Evolutionary conservation across 495 filamentous ascomycete genomes (phyloP).

Genomic region (Cryomyces minteri): DNA sequence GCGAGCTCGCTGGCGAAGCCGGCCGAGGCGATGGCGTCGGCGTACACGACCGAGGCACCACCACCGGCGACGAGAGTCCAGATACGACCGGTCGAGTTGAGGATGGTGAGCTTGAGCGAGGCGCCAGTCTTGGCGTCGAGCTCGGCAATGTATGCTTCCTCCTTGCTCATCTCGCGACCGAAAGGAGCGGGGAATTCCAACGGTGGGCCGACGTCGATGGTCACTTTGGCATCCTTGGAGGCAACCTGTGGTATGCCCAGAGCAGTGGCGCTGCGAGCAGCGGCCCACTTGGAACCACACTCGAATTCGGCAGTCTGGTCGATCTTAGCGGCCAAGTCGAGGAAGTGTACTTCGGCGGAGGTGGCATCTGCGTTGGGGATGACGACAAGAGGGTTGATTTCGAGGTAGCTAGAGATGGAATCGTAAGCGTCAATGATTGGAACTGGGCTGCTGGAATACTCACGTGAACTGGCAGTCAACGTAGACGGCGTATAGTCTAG

Average conservation of each 20-base stretch:
- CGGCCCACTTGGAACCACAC: conserved; percentile 96
- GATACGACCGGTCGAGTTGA: conserved; percentile 79
- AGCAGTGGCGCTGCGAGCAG: conserved; percentile 73
- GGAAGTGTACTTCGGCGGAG: conserved; percentile 90
- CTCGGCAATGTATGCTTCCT: conserved; percentile 96
- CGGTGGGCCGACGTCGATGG: conserved; percentile 88
- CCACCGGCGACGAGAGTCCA: conserved; percentile 99
- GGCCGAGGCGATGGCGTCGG: conserved; percentile 92
- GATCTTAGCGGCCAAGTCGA: conserved; percentile 95
- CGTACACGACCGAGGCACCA: conserved; percentile 98
- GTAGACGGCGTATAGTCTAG: conserved; percentile 86
- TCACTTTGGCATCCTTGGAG: conserved; percentile 52
- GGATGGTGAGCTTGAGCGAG: conserved; percentile 91
- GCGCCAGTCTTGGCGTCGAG: conserved; percentile 98
- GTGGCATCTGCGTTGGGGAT: conserved; percentile 86
- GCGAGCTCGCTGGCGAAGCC: conserved; percentile 92
- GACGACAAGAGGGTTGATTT: conserved; percentile 98
- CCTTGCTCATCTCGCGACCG: conserved; percentile 92
- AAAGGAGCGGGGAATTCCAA: conserved; percentile 99
- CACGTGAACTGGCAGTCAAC: conserved; percentile 98
- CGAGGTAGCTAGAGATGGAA: conserved; percentile 45
- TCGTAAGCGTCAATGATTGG: not conserved
- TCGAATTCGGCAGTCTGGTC: conserved; percentile 99
- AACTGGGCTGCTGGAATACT: conserved; percentile 1
- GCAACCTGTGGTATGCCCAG: conserved; percentile 53